A percentile compares a stretch with the other conserved stretches of the same genome.
Conservation (phyloP, 768 basidiomycete genomes). For the Tephrocybe sp. region DNA sequence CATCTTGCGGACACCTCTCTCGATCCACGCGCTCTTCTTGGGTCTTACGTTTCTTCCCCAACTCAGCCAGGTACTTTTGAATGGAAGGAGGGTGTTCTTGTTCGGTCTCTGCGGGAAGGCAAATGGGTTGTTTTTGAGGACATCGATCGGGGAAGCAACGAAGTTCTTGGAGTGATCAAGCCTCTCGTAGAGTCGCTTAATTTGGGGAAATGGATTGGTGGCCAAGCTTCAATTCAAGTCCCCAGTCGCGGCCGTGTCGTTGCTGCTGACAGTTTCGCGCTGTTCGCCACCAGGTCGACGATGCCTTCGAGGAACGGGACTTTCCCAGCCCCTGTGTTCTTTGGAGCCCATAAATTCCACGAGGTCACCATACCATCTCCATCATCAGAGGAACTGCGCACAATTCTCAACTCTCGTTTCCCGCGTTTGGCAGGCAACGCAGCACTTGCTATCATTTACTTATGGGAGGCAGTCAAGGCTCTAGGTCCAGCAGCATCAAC, state of each 20-base stretch:
- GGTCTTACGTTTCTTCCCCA: slow-evolving; percentile 89
- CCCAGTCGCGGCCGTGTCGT: slow-evolving; percentile 73
- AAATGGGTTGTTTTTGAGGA: slow-evolving; percentile 93
- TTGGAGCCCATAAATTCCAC: slow-evolving; percentile 82
- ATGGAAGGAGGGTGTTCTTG: slow-evolving; percentile 93
- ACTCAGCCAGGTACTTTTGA: slow-evolving; percentile 86
- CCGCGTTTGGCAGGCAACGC: slow-evolving; percentile 53
- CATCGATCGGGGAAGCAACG: slow-evolving; percentile 86
- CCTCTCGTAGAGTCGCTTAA: slow-evolving; percentile 77
- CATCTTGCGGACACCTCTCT: slow-evolving; percentile 95
- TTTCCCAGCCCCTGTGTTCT: slow-evolving; percentile 68
- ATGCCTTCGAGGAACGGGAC: slow-evolving; percentile 42
- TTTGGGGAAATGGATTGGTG: slow-evolving; percentile 74
- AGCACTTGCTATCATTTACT: slow-evolving; percentile 51
- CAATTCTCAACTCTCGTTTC: slow-evolving; percentile 71
- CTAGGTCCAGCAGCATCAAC: slow-evolving; percentile 52
- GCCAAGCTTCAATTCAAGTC: slow-evolving; percentile 63
- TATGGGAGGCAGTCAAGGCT: slow-evolving; percentile 67
- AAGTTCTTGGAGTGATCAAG: slow-evolving; percentile 86
- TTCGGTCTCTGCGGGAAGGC: slow-evolving; percentile 87
- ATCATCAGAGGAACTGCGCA: slow-evolving; percentile 60
- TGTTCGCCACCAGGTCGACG: slow-evolving; percentile 88
- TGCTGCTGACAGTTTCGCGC: slow-evolving; percentile 76
- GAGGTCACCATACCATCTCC: slow-evolving; percentile 69
- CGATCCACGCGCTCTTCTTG: slow-evolving; percentile 90